A percentile compares a stretch with the other conserved stretches of the same genome.
Conservation (phyloP, 495 filamentous ascomycete genomes). For the Xylaria grammica region DNA sequence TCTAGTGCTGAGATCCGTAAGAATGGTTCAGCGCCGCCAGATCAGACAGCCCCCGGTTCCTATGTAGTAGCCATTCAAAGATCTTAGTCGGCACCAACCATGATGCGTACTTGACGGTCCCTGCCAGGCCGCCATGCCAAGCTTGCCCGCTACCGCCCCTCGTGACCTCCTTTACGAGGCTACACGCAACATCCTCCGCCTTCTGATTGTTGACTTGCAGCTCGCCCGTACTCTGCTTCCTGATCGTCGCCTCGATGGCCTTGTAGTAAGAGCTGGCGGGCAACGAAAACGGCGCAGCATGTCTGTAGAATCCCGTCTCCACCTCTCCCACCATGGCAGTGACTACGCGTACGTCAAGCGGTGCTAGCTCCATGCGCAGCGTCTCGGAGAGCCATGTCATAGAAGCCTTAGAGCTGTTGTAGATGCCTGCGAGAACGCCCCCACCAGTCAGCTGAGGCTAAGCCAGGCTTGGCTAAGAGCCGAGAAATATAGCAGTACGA, state of each 20-base stretch:
- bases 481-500: too few relatives aligned
- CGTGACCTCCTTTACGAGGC: not conserved
- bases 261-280: not conserved
- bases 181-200: not conserved
- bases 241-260: not conserved
- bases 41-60: slow-evolving; percentile 4
- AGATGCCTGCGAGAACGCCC: slow-evolving; percentile 31
- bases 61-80: slow-evolving; percentile 20
- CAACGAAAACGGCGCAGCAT: slow-evolving; percentile 1
- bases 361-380: slow-evolving; percentile 46
- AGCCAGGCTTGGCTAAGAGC: not conserved
- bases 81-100: not conserved
- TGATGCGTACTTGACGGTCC: not conserved
- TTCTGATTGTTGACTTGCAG: not conserved
- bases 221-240: not conserved
- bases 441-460: not conserved
- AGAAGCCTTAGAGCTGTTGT: slow-evolving; percentile 45
- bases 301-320: slow-evolving; percentile 9
- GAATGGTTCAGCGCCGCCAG: too few relatives aligned
- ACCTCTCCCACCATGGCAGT: slow-evolving; percentile 35
- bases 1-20: too few relatives aligned
- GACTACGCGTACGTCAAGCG: slow-evolving; percentile 42
- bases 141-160: not conserved
- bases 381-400: slow-evolving; percentile 37
- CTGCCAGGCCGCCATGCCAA: slow-evolving; percentile 1